phyloP scores from a whole-genome alignment of 2,329 filamentous ascomycete genomes.

The Cytospora schulzeri region DNA sequence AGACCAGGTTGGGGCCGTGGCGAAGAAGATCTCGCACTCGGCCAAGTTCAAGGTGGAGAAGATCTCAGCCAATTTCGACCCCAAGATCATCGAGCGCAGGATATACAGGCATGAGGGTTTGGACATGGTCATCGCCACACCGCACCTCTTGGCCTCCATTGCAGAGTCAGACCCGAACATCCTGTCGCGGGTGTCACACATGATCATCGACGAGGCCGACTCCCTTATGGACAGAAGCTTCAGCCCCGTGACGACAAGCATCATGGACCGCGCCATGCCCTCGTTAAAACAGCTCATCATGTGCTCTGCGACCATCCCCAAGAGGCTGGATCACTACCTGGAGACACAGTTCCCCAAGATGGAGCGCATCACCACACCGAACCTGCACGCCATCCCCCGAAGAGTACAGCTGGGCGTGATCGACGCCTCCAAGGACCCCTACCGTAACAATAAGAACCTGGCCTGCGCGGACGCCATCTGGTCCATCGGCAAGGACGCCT shows the following conservation, averaged over 20 bases:
- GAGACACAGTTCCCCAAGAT: constrained; percentile 80
- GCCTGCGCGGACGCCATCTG: constrained; percentile 95
- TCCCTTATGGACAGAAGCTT: constrained; percentile 95
- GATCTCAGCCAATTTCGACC: constrained; percentile 75
- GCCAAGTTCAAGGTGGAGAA: constrained; percentile 85
- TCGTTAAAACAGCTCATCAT: constrained; percentile 85
- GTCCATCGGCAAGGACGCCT: constrained; percentile 80
- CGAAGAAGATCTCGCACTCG: constrained; percentile 80
- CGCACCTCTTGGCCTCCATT: constrained; percentile 85
- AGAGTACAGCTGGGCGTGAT: constrained; percentile 92
- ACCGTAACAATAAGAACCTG: constrained; percentile 87
- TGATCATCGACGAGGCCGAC: constrained; percentile 94
- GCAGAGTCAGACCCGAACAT: constrained; percentile 89
- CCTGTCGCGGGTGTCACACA: constrained; percentile 84
- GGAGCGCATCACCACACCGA: constrained; percentile 85
- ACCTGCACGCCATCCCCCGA: constrained; percentile 92
- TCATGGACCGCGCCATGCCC: constrained; percentile 79
- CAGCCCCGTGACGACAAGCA: constrained; percentile 75
- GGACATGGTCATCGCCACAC: constrained; percentile 84
- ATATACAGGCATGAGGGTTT: constrained; percentile 81
- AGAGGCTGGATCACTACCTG: constrained; percentile 84
- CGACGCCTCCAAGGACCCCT: constrained; percentile 89
- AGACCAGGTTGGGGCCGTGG: constrained; percentile 77
- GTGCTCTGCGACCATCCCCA: constrained; percentile 94
- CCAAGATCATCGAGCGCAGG: constrained; percentile 79